Conservation (phyloP, 2,329 filamentous ascomycete genomes). For the Penicillium sp. region DNA sequence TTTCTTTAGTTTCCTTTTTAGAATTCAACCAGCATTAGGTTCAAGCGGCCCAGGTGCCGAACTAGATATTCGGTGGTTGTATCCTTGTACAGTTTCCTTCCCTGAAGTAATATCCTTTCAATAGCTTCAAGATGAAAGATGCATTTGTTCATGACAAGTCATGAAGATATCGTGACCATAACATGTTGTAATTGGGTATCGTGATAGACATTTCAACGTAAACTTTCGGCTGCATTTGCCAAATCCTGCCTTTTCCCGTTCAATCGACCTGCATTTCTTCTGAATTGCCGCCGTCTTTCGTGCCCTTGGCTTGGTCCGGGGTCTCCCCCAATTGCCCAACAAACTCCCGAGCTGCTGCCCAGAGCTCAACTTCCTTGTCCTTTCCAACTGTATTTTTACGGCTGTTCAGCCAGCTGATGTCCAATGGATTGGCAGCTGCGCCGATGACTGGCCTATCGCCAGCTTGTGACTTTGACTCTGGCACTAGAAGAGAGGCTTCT, state of each 20-base stretch:
- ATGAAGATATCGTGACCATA: no score
- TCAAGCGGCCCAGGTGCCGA: no score
- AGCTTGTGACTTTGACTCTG: constrained; percentile 35
- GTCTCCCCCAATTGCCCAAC: constrained; percentile 40
- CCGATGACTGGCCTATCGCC: constrained; percentile 29
- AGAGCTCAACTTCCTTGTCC: constrained; percentile 77
- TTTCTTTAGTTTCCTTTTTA: no score
- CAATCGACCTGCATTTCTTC: constrained; percentile 40
- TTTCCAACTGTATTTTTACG: constrained; percentile 73
- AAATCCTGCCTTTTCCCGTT: constrained; percentile 3
- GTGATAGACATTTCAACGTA: no score
- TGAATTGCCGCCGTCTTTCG: constrained; percentile 14
- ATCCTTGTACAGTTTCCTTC: no score
- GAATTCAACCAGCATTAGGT: no score
- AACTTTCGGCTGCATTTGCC: no score
- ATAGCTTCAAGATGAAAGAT: no score
- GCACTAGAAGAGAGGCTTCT: constrained; percentile 66
- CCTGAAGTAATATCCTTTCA: no score
- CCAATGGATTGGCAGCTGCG: constrained; percentile 52
- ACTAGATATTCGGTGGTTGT: no score
- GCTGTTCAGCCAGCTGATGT: constrained; percentile 86
- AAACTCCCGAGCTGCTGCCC: constrained; percentile 57
- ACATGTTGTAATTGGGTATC: no score
- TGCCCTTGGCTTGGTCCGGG: constrained; percentile 4
- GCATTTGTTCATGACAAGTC: no score